Evolutionary conservation across 345 rosid species (phyloP).

Genomic region (Melaleuca alternifolia): DNA sequence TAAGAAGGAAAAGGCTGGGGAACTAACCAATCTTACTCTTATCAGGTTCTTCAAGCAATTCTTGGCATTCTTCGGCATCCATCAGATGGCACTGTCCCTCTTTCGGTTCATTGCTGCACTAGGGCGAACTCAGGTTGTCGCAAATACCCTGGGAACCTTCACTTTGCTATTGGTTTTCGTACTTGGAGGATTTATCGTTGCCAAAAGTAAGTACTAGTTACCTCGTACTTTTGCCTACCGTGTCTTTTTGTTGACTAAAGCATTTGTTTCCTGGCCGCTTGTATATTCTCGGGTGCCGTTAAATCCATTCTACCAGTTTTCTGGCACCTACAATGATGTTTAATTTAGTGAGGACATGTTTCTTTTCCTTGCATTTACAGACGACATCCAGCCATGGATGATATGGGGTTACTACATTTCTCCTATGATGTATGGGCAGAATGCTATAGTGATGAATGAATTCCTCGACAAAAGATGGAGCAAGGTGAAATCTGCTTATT

Average conservation of each 20-base stretch:
- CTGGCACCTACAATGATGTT: background rate
- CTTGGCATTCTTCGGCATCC: conserved; percentile 47
- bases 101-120: conserved; percentile 70
- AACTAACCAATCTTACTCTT: background rate
- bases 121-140: conserved; percentile 59
- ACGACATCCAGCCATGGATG: conserved; percentile 55
- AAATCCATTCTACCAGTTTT: background rate
- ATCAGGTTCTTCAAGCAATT: conserved; percentile 63
- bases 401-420: conserved; percentile 71
- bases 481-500: conserved; percentile 27
- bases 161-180: conserved; percentile 46
- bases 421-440: conserved; percentile 92
- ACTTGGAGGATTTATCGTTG: conserved; percentile 71
- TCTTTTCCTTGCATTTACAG: conserved; percentile 14
- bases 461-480: conserved; percentile 74
- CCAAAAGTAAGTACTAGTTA: conserved; percentile 38
- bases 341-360: background rate
- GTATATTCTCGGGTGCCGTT: background rate
- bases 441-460: conserved; percentile 69
- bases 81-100: conserved; percentile 78
- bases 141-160: conserved; percentile 57
- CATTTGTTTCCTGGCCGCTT: background rate
- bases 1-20: background rate
- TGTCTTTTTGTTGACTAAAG: background rate
- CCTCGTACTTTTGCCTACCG: background rate